Evolutionary conservation across 371 early-diverging fungal species (phyloP).

Genomic region (Mortierella sp.): DNA sequence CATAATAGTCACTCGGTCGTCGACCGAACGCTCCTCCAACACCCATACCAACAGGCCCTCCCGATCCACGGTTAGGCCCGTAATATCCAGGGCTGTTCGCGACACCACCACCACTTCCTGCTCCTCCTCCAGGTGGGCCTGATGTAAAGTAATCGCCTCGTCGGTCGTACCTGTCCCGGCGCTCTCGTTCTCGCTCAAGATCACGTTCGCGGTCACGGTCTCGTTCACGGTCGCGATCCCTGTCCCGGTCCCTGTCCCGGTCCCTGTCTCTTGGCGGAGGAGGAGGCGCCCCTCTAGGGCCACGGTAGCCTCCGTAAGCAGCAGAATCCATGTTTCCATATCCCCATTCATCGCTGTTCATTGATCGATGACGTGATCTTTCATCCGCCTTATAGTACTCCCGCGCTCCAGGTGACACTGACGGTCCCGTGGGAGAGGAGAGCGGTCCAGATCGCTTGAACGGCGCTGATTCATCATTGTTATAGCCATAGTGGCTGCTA

Average conservation of each 20-base stretch:
- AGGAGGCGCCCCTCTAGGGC: conserved; percentile 35
- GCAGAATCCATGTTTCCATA: conserved; percentile 32
- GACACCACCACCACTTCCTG: conserved; percentile 1
- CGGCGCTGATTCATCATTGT: conserved; percentile 15
- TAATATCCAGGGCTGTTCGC: conserved; percentile 16
- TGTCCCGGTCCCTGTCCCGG: conserved; percentile 35
- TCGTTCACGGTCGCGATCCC: conserved; percentile 35
- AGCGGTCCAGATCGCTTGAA: conserved; percentile 31
- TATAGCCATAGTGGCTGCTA: conserved; percentile 17
- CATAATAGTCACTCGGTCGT: conserved; percentile 34
- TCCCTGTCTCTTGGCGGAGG: conserved; percentile 42
- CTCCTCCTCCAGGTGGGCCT: conserved; percentile 16
- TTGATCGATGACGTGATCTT: conserved; percentile 32
- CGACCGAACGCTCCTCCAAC: conserved; percentile 28
- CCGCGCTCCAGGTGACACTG: conserved; percentile 14
- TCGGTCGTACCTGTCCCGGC: conserved; percentile 39
- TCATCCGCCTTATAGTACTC: conserved; percentile 48
- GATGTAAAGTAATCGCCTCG: conserved; percentile 33
- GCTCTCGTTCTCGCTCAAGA: conserved; percentile 31
- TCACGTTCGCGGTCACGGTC: conserved; percentile 38
- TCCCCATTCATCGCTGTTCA: conserved; percentile 41
- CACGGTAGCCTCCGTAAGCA: conserved; percentile 41
- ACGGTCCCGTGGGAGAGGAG: conserved; percentile 35
- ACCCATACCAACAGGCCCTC: conserved; percentile 16
- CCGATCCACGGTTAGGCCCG: conserved; percentile 28